Evolutionary conservation across 83 land plant genomes (phyloP), one percentile per base, ranked within the genome.

Genomic region (Thuja plicata): DNA sequence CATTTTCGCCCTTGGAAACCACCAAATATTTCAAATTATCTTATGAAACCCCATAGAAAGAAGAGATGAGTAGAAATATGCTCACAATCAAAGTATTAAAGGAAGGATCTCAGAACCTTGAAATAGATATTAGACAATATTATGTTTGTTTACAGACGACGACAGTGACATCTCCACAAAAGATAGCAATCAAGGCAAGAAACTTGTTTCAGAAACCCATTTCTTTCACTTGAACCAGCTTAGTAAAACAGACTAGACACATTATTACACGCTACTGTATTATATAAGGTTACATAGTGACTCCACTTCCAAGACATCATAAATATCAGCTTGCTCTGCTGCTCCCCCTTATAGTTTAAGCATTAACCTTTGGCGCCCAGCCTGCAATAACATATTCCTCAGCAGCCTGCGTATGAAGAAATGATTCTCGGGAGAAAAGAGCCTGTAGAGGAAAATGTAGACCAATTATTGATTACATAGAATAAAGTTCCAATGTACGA

Each of bases 351-450:
- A 41, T 41, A 24, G 16, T 32, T 35, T 76, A 76, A 76, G 38
- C 79, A 76, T 46, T 41, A 83, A 10, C 13, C 8, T 45, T 83
- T 19, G 52, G 85, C 30, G 30, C 91, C 94, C 96, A 93, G 48
- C 97, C 96, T 5, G 96, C 96, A 74, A 96, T 89, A 30, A 96
- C 91, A 50, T 86, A 62, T 57, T 93, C 92, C 90, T 90, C 89
- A 30, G 90, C 92, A 55, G 95, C 89, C 87, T 91, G 91, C 32
- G 96, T 96, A 85, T 92, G 92, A 78, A 76, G 77, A 71, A 96
- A 96, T 17, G 96, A 92, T 71, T 96, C 96, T 37, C 91, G 87
- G 30, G 89, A 43, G 89, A 94, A 94, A 48, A 96, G 91, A 60
- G 88, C 5, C 97, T 96, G 97, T 89, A 76, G 79, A 43, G 45